Evolutionary conservation across 805 yeast species (phyloP), one percentile per base, ranked within the genome.

Genomic region (Hanseniaspora vineae): DNA sequence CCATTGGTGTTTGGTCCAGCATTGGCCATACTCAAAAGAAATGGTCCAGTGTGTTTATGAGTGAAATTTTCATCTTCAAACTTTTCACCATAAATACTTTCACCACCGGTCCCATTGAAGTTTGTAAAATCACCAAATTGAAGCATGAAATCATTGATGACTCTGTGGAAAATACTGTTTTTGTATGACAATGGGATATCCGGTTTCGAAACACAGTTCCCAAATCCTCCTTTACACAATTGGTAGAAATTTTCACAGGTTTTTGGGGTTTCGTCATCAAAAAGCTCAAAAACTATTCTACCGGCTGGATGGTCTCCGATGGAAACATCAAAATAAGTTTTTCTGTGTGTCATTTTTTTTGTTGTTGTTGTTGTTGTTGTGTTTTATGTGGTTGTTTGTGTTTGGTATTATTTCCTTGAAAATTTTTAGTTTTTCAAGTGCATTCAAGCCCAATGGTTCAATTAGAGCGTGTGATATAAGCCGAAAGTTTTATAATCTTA

Each of bases 1-100:
- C 97, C 97, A 61, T 92, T 92, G 44, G 97, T 90, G 64, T 81
- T 79, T 50, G 95, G 88, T 15, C 97, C 97, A 4, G 97, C 85
- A 61, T 90, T 90, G 49, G 98, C 97, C 97, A 90, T 92, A 8
- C 95, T 85, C 56, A 90, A 74, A 55, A 92, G 71, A 65, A 83
- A 89, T 47, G 97, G 97, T 58, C 74, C 74, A 53, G 80, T 87
- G 62, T 90, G 97, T 52, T 73, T 76, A 54, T 77, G 62, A 44
- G 72, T 64, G 64, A 92, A 90, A 65, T 82, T 83, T 65, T 90
- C 98, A 62, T 90, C 98, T 59, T 85, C 95, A 56, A 84, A 84
- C 61, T 82, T 82, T 54, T 81, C 89, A 29, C 92, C 92, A 58
- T 84, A 84, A 52, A 84, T 84, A 35, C 86, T 79, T 61, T 80